Evolutionary conservation across 129 eudicot genomes (phyloP).

Genomic region (Flaveria ramosissima): DNA sequence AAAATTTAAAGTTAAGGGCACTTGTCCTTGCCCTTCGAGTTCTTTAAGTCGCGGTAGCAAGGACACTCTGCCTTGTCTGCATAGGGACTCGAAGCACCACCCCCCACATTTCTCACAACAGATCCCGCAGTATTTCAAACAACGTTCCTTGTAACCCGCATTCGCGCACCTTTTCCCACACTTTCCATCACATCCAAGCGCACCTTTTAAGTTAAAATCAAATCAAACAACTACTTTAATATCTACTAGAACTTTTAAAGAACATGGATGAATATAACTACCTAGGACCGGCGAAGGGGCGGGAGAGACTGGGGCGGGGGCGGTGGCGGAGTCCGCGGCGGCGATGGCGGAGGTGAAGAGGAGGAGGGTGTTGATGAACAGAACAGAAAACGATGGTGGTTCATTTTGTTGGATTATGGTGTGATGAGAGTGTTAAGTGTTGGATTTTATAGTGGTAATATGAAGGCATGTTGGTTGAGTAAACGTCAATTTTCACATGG

Average conservation of each 20-base stretch:
- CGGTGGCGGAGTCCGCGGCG: not conserved
- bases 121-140: conserved; percentile 54
- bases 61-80: conserved; percentile 72
- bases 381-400: conserved; percentile 10
- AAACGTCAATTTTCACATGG: conserved; percentile 19
- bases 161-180: conserved; percentile 40
- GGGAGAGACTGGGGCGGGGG: conserved; percentile 21
- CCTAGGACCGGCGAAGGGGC: conserved; percentile 27
- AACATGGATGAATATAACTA: not conserved
- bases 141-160: conserved; percentile 42
- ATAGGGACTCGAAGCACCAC: conserved; percentile 66
- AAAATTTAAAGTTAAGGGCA: conserved; percentile 44
- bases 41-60: conserved; percentile 59
- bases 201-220: not conserved
- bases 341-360: conserved; percentile 19
- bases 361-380: conserved; percentile 29
- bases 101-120: conserved; percentile 53
- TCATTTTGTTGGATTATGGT: conserved; percentile 26
- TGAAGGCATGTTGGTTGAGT: not conserved
- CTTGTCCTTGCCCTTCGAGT: conserved; percentile 67
- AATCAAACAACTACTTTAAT: not conserved
- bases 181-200: conserved; percentile 39
- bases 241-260: not conserved
- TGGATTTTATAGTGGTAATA: conserved; percentile 12
- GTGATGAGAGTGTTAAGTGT: not conserved